These are phyloP conservation scores for Cercospora sesami DNA, from an alignment of 2,329 filamentous ascomycete species.

Conservation along the genomic window DNA sequence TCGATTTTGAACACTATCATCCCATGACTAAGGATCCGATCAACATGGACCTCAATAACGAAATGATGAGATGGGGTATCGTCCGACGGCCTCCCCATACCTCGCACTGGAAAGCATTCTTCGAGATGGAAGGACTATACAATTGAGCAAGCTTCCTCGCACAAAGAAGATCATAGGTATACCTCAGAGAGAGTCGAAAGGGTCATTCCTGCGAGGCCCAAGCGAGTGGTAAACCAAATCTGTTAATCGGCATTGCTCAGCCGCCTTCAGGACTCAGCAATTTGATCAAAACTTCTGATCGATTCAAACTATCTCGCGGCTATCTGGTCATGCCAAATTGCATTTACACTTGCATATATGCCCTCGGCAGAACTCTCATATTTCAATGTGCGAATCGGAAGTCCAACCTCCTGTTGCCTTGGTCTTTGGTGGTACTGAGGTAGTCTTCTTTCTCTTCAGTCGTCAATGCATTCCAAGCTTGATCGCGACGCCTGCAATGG, in stretches of 20 bases:
- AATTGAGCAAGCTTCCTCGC: background rate
- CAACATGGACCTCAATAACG: conserved; percentile 30
- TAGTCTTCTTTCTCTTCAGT: conserved; percentile 54
- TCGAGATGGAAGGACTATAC: conserved; percentile 18
- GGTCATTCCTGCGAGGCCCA: no score
- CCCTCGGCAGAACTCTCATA: background rate
- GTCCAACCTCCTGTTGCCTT: conserved; percentile 46
- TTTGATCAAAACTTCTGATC: background rate
- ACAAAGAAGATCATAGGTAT: background rate
- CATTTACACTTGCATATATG: background rate
- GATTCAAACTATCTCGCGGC: background rate
- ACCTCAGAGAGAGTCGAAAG: background rate
- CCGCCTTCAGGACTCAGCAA: background rate
- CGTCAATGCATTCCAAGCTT: conserved; percentile 52
- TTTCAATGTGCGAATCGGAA: conserved; percentile 38
- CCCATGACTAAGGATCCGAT: conserved; percentile 29
- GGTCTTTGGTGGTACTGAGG: conserved; percentile 42
- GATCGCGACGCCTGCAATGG: conserved; percentile 35
- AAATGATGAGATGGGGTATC: conserved; percentile 36
- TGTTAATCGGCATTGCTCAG: background rate
- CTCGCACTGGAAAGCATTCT: conserved; percentile 27
- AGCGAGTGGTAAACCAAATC: background rate
- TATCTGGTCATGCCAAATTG: no score
- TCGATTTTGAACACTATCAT: conserved; percentile 39
- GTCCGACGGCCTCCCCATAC: conserved; percentile 30